A percentile compares a stretch with the other conserved stretches of the same genome.
phyloP scores from a whole-genome alignment of 176 grass and related monocot species.

The Cymbopogon citratus region DNA sequence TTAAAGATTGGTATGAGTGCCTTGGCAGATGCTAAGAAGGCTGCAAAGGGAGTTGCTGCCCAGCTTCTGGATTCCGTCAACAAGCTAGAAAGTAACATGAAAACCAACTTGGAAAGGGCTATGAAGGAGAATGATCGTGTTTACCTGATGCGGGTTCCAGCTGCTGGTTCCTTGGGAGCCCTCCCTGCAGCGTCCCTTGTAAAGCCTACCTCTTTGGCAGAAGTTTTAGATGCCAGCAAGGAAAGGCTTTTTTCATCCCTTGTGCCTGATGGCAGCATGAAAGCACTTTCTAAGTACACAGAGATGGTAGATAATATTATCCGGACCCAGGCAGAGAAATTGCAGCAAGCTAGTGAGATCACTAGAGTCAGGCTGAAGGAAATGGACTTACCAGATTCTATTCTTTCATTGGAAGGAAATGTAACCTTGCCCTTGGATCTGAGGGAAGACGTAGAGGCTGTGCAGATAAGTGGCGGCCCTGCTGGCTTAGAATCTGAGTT shows the following conservation, averaged over 20 bases:
- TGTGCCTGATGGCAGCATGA: constrained; percentile 96
- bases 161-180: constrained; percentile 59
- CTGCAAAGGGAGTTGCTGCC: constrained; percentile 66
- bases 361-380: constrained; percentile 94
- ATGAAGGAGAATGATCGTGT: constrained; percentile 93
- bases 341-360: constrained; percentile 96
- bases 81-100: constrained; percentile 81
- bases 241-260: constrained; percentile 84
- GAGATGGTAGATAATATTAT: constrained; percentile 98
- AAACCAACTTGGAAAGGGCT: constrained; percentile 82
- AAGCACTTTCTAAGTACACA: constrained; percentile 92
- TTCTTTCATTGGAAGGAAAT: constrained; percentile 93
- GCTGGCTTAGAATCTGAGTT: constrained; percentile 73
- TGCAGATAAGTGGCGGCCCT: constrained; percentile 97
- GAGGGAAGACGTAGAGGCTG: constrained; percentile 88
- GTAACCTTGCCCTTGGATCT: constrained; percentile 74
- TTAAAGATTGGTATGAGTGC: constrained; percentile 82
- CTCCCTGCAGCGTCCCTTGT: constrained; percentile 82
- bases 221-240: constrained; percentile 91
- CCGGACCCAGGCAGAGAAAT: constrained; percentile 87
- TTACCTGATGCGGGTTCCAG: constrained; percentile 94
- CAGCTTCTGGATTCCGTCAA: constrained; percentile 74
- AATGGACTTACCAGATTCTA: constrained; percentile 99
- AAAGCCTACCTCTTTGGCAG: constrained; percentile 63
- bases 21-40: constrained; percentile 89